Percentiles rank a stretch among this genome's conserved stretches.
phyloP scores from a whole-genome alignment of 345 rosid genomes.

The Lumnitzera littorea region DNA sequence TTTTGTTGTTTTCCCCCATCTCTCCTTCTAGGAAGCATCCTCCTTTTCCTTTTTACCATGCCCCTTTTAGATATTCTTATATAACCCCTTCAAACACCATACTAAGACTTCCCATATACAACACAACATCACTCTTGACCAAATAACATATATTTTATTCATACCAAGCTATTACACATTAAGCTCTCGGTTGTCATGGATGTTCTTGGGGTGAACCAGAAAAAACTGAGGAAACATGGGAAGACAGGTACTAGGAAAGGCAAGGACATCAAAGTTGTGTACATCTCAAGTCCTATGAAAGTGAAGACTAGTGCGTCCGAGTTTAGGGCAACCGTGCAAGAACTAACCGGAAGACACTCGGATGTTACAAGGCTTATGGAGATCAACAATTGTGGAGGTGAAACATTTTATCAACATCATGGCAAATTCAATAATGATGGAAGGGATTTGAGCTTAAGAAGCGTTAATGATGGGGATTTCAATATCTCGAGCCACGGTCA shows the following conservation, averaged over 20 bases:
- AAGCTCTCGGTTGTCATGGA: not conserved
- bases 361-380: constrained; percentile 36
- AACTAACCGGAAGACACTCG: constrained; percentile 82
- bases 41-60: not conserved
- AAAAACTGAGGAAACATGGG: constrained; percentile 6
- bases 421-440: no score
- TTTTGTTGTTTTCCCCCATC: not conserved
- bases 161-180: no score
- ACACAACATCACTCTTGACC: no score
- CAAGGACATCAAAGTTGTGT: constrained; percentile 57
- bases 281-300: constrained; percentile 79
- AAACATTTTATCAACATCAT: not conserved
- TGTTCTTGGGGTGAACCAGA: constrained; percentile 4
- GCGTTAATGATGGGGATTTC: no score
- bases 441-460: no score
- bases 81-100: not conserved
- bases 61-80: constrained; percentile 2
- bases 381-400: constrained; percentile 4
- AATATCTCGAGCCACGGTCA: no score
- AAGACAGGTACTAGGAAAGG: constrained; percentile 2
- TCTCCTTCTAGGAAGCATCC: constrained; percentile 33
- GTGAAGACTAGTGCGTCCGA: constrained; percentile 60
- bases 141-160: no score
- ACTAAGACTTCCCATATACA: no score
- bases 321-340: constrained; percentile 75